Conservation (phyloP, 805 yeast genomes). For the Kuraishia ogatae region DNA sequence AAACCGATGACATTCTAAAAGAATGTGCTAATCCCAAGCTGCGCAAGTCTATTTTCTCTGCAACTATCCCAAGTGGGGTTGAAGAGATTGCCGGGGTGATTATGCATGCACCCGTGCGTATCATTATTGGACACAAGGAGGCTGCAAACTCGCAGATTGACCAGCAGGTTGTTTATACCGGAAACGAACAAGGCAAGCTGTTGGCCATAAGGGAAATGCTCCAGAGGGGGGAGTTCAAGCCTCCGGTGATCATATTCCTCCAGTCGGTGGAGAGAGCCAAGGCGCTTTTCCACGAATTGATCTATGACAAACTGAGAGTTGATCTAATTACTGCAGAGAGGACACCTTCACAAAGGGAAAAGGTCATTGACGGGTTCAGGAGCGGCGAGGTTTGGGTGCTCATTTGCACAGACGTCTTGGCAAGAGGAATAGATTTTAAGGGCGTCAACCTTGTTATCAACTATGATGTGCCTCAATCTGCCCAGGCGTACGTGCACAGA, state of each 20-base stretch:
- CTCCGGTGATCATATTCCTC: constrained; percentile 87
- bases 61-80: constrained; percentile 89
- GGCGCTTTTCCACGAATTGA: constrained; percentile 85
- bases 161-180: constrained; percentile 78
- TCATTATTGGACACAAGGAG: constrained; percentile 88
- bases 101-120: constrained; percentile 79
- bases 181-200: constrained; percentile 92
- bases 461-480: constrained; percentile 90
- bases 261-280: constrained; percentile 92
- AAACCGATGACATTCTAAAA: constrained; percentile 77
- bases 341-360: constrained; percentile 80
- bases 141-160: constrained; percentile 82
- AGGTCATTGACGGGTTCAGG: constrained; percentile 74
- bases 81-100: constrained; percentile 82
- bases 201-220: constrained; percentile 86
- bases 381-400: constrained; percentile 93
- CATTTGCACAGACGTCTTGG: constrained; percentile 91
- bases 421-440: constrained; percentile 96
- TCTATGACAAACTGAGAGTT: constrained; percentile 87
- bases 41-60: constrained; percentile 80
- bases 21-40: constrained; percentile 42
- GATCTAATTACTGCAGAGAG: constrained; percentile 96
- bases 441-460: constrained; percentile 92
- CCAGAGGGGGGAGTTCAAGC: constrained; percentile 75
- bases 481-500: constrained; percentile 94